phyloP scores from a whole-genome alignment of 352 stramenopile species.

The Discostella stelligera region DNA sequence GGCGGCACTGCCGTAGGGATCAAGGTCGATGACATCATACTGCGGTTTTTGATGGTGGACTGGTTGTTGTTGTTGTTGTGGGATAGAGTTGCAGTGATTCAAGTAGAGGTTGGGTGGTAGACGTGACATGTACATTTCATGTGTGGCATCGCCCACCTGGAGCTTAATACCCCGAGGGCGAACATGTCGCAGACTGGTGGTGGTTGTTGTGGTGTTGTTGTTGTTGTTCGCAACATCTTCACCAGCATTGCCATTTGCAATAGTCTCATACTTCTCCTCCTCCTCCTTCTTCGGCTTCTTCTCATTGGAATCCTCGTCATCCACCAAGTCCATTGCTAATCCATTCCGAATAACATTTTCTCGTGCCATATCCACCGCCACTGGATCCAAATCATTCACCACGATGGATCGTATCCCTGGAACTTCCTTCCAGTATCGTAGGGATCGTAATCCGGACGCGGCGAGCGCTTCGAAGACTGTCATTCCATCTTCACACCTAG shows the following conservation, averaged over 20 bases:
- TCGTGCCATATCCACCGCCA: slow-evolving; percentile 93
- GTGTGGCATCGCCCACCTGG: slow-evolving; percentile 69
- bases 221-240: slow-evolving; percentile 3
- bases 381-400: slow-evolving; percentile 97
- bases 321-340: slow-evolving; percentile 57
- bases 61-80: slow-evolving; percentile 38
- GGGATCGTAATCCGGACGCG: slow-evolving; percentile 96
- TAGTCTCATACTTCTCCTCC: slow-evolving; percentile 8
- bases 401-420: slow-evolving; percentile 94
- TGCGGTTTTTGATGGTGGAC: slow-evolving; percentile 84
- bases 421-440: slow-evolving; percentile 99
- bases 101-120: slow-evolving; percentile 38
- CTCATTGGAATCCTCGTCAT: not conserved
- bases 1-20: slow-evolving; percentile 97
- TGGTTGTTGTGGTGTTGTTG: not conserved
- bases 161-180: slow-evolving; percentile 64
- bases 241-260: slow-evolving; percentile 1
- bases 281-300: no score
- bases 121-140: slow-evolving; percentile 75
- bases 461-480: slow-evolving; percentile 97
- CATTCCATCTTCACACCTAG: slow-evolving; percentile 79
- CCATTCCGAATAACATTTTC: slow-evolving; percentile 90
- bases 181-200: not conserved
- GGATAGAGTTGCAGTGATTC: slow-evolving; percentile 45
- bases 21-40: slow-evolving; percentile 99